These are phyloP conservation scores for Colletotrichum australisinense DNA, from an alignment of 2,329 filamentous ascomycete species.

Conservation along the genomic window DNA sequence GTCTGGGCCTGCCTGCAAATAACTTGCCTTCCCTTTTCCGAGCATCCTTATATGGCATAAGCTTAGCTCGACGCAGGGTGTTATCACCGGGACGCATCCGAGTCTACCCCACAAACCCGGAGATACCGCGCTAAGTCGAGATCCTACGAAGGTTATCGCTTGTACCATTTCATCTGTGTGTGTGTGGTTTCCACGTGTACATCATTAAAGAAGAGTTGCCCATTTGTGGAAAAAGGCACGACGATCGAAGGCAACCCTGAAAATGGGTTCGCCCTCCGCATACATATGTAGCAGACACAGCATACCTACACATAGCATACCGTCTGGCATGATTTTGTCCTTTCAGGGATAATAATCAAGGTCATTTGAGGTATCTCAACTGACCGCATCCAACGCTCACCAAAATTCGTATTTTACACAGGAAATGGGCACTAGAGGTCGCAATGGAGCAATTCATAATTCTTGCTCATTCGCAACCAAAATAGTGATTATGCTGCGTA, in stretches of 20 bases:
- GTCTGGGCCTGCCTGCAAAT: background rate
- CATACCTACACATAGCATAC: background rate
- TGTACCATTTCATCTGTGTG: background rate
- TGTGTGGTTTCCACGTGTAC: background rate
- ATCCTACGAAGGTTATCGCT: background rate
- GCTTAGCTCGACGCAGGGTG: constrained; percentile 1
- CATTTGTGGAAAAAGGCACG: constrained; percentile 28
- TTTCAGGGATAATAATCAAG: too few species aligned
- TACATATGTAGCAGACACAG: background rate
- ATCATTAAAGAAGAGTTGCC: background rate
- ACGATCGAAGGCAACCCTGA: background rate
- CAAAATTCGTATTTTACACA: background rate
- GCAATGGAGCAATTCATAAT: background rate
- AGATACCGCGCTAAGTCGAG: background rate
- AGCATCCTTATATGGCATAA: background rate
- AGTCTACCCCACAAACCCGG: constrained; percentile 21
- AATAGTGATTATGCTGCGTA: too few species aligned
- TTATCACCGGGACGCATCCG: background rate
- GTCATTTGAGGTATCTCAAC: too few species aligned
- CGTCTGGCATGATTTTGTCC: too few species aligned
- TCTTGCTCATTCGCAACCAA: background rate
- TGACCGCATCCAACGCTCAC: background rate
- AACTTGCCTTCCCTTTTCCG: background rate
- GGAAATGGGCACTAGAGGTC: background rate
- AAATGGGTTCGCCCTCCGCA: background rate